A percentile compares a stretch with the other conserved stretches of the same genome.
Evolutionary conservation across 495 filamentous ascomycete genomes (phyloP).

Genomic region (Talaromyces borbonicus): DNA sequence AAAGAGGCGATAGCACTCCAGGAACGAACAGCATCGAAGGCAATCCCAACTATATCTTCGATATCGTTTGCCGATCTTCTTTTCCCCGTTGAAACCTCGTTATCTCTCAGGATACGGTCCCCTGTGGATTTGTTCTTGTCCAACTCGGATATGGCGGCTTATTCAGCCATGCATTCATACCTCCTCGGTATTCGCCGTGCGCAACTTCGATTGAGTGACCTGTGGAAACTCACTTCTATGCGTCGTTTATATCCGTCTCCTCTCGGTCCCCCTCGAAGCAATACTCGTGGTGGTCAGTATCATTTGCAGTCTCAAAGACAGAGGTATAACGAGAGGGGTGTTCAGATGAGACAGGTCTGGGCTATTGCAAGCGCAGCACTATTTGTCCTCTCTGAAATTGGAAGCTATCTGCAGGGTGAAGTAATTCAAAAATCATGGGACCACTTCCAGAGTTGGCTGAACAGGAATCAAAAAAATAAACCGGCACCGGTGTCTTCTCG

Average conservation of each 20-base stretch:
- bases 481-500: conserved; percentile 22
- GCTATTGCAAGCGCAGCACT: conserved; percentile 72
- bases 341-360: conserved; percentile 71
- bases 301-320: conserved; percentile 46
- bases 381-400: conserved; percentile 78
- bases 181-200: conserved; percentile 73
- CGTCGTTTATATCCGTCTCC: conserved; percentile 67
- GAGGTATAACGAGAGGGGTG: conserved; percentile 46
- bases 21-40: conserved; percentile 22
- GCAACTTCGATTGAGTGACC: conserved; percentile 65
- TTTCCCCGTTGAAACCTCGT: conserved; percentile 61
- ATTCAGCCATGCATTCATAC: conserved; percentile 79
- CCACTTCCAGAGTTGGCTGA: conserved; percentile 51
- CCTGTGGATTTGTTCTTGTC: conserved; percentile 84
- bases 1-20: conserved; percentile 23
- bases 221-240: conserved; percentile 75
- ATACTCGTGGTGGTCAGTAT: conserved; percentile 43
- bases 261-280: conserved; percentile 52
- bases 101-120: conserved; percentile 64
- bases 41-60: conserved; percentile 21
- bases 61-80: conserved; percentile 67
- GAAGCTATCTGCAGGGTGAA: conserved; percentile 82
- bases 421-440: conserved; percentile 71
- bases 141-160: conserved; percentile 59
- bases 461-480: conserved; percentile 14